These are phyloP conservation scores for Colletotrichum lentis DNA, from an alignment of 2,329 filamentous ascomycete species.

Conservation along the genomic window DNA sequence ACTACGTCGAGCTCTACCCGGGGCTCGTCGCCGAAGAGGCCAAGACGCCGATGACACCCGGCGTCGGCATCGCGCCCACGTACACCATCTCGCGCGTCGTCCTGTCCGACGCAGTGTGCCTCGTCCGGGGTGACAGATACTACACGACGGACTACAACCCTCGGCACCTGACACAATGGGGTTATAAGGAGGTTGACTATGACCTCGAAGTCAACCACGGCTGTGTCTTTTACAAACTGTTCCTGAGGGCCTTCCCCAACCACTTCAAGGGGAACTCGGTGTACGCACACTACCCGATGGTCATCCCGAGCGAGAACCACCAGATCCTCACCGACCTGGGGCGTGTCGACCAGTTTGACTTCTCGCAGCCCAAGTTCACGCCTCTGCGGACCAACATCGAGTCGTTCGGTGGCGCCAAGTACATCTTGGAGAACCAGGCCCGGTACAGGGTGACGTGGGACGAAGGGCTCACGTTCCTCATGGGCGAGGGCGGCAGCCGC, in stretches of 20 bases:
- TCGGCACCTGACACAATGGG: constrained; percentile 82
- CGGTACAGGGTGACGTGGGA: constrained; percentile 74
- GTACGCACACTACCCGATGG: constrained; percentile 82
- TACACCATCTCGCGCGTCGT: constrained; percentile 82
- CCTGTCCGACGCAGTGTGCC: constrained; percentile 78
- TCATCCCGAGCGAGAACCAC: constrained; percentile 74
- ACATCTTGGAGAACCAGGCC: constrained; percentile 67
- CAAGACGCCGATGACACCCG: constrained; percentile 76
- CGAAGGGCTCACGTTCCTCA: constrained; percentile 68
- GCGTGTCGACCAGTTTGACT: constrained; percentile 74
- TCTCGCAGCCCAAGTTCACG: constrained; percentile 64
- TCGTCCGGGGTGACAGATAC: constrained; percentile 80
- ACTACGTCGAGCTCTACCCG: constrained; percentile 82
- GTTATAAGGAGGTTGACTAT: constrained; percentile 76
- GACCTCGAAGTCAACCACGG: constrained; percentile 80
- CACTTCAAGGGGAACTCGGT: constrained; percentile 81
- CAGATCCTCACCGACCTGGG: constrained; percentile 74
- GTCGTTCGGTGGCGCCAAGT: constrained; percentile 68
- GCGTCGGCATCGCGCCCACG: constrained; percentile 77
- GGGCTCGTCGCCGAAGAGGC: constrained; percentile 79
- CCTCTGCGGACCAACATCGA: constrained; percentile 63
- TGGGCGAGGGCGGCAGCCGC: constrained; percentile 61
- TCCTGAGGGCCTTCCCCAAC: constrained; percentile 79
- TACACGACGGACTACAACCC: constrained; percentile 82
- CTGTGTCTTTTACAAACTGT: constrained; percentile 85